phyloP scores from a whole-genome alignment of 2,329 filamentous ascomycete species.

The Ophiosphaerella korrae region DNA sequence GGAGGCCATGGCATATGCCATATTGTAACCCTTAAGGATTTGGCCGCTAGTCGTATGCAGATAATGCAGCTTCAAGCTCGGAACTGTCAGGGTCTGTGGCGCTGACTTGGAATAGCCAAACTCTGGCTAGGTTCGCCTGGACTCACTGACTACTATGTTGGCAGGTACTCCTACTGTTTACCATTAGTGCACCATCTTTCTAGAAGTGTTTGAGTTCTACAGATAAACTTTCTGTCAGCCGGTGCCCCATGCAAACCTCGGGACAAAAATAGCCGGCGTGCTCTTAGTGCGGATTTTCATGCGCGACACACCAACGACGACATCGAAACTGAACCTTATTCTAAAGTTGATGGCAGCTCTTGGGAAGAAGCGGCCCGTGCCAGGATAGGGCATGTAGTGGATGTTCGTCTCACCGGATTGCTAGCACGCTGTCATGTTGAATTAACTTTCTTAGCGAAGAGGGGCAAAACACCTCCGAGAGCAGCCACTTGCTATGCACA shows the following conservation, averaged over 20 bases:
- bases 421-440: slow-evolving; percentile 8
- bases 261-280: slow-evolving; percentile 16
- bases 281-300: slow-evolving; percentile 16
- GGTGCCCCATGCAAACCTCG: slow-evolving; percentile 13
- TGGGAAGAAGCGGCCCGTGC: slow-evolving; percentile 6
- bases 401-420: slow-evolving; percentile 4
- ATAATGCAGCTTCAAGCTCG: too few species aligned
- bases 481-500: not conserved
- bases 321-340: slow-evolving; percentile 17
- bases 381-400: slow-evolving; percentile 8
- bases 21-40: too few species aligned
- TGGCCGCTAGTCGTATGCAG: not conserved
- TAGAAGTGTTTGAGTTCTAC: slow-evolving; percentile 9
- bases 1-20: too few species aligned
- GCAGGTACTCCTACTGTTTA: not conserved
- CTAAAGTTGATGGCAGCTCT: slow-evolving; percentile 8
- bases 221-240: slow-evolving; percentile 22
- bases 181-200: slow-evolving; percentile 14
- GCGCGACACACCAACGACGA: slow-evolving; percentile 26
- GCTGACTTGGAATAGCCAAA: not conserved
- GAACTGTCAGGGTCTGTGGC: not conserved
- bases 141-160: slow-evolving; percentile 6
- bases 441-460: slow-evolving; percentile 8
- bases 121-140: slow-evolving; percentile 15
- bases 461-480: slow-evolving; percentile 3